phyloP scores from a whole-genome alignment of 2,329 filamentous ascomycete species.

The Aspergillus hortae region DNA sequence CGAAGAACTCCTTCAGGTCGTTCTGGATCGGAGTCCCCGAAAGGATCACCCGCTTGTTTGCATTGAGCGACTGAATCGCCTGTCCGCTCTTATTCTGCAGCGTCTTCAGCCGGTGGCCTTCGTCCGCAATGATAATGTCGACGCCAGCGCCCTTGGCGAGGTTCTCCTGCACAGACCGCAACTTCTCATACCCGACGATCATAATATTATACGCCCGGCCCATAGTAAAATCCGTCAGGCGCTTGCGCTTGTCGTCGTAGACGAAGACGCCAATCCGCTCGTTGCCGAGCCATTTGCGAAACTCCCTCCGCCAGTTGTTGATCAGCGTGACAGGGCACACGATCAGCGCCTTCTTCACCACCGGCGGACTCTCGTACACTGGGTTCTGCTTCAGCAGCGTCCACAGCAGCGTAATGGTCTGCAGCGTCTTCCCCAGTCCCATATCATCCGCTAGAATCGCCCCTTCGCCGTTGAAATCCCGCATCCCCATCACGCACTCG shows the following conservation, averaged over 20 bases:
- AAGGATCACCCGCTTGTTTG: conserved; percentile 59
- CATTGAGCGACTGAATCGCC: conserved; percentile 62
- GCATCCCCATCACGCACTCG: conserved; percentile 72
- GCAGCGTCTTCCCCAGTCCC: conserved; percentile 70
- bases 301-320: conserved; percentile 70
- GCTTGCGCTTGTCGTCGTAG: conserved; percentile 57
- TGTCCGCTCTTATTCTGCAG: conserved; percentile 65
- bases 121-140: conserved; percentile 68
- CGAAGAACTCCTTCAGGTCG: conserved; percentile 64
- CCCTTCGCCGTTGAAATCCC: conserved; percentile 62
- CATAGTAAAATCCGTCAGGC: conserved; percentile 65
- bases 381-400: conserved; percentile 70
- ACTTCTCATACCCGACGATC: conserved; percentile 71
- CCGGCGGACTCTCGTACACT: conserved; percentile 54
- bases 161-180: conserved; percentile 63
- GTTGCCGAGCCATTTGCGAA: conserved; percentile 69
- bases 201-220: conserved; percentile 66
- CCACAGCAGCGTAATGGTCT: conserved; percentile 69
- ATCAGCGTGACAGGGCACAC: conserved; percentile 71
- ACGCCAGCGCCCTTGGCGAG: conserved; percentile 60
- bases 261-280: conserved; percentile 68
- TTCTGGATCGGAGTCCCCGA: conserved; percentile 68
- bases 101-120: conserved; percentile 66
- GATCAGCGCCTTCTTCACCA: conserved; percentile 68
- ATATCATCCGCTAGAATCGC: conserved; percentile 73